A percentile compares a stretch with the other conserved stretches of the same genome.
These are phyloP conservation scores for Farysia itapuensis DNA, from an alignment of 1,284 basidiomycete species.

Conservation along the genomic window DNA sequence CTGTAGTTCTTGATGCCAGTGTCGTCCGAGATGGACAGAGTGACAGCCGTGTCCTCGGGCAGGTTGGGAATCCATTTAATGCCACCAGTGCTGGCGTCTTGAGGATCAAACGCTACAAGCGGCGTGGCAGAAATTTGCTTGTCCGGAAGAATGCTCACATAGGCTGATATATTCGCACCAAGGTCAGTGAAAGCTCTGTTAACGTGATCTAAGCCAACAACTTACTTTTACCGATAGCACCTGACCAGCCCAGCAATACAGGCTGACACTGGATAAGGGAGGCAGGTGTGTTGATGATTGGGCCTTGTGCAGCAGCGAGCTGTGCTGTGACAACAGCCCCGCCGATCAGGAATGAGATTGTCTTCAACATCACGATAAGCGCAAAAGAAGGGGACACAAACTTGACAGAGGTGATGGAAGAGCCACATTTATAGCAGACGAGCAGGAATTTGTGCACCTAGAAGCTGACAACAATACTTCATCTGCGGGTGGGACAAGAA, in stretches of 20 bases:
- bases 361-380: constrained; percentile 31
- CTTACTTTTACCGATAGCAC: constrained; percentile 27
- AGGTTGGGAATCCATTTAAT: constrained; percentile 28
- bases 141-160: constrained; percentile 20
- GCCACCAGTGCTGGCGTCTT: constrained; percentile 10
- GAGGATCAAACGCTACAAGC: constrained; percentile 18
- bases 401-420: no score
- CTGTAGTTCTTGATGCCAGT: constrained; percentile 18
- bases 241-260: constrained; percentile 28
- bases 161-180: constrained; percentile 12
- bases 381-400: no score
- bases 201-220: constrained; percentile 1
- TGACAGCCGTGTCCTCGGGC: constrained; percentile 13
- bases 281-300: constrained; percentile 37
- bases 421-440: no score
- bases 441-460: no score
- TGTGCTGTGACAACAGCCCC: constrained; percentile 13
- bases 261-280: constrained; percentile 43
- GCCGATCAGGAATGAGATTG: constrained; percentile 16
- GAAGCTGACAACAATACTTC: no score
- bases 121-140: constrained; percentile 23
- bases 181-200: no score
- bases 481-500: no score
- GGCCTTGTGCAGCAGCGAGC: constrained; percentile 9
- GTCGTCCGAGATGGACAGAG: constrained; percentile 26